Conservation (phyloP, 352 stramenopile species). For the Phytophthora crassamura region DNA sequence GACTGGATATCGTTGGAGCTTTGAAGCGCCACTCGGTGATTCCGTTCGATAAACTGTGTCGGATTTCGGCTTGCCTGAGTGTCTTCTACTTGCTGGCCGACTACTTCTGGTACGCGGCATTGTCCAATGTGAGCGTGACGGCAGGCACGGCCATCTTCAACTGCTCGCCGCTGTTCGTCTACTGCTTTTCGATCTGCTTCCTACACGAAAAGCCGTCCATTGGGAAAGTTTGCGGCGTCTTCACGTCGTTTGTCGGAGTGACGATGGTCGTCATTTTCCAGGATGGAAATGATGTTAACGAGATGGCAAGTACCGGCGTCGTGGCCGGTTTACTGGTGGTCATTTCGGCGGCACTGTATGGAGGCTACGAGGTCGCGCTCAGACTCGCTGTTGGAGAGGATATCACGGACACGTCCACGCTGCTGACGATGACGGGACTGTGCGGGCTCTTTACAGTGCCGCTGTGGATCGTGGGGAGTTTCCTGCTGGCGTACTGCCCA, state of each 20-base stretch:
- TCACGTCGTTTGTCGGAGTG: conserved; percentile 54
- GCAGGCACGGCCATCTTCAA: conserved; percentile 64
- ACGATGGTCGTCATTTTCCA: conserved; percentile 58
- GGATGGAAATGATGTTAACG: conserved; percentile 30
- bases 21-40: conserved; percentile 48
- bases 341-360: conserved; percentile 54
- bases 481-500: conserved; percentile 41
- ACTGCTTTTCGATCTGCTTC: conserved; percentile 74
- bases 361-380: conserved; percentile 58
- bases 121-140: conserved; percentile 53
- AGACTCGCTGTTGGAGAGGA: conserved; percentile 43
- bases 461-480: conserved; percentile 53
- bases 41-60: conserved; percentile 35
- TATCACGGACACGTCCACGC: conserved; percentile 54
- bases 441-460: conserved; percentile 56
- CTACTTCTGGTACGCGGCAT: conserved; percentile 67
- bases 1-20: conserved; percentile 24
- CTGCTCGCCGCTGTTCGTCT: conserved; percentile 68
- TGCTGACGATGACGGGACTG: conserved; percentile 55
- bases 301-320: conserved; percentile 41
- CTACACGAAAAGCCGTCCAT: conserved; percentile 46
- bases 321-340: conserved; percentile 54
- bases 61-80: conserved; percentile 48
- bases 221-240: conserved; percentile 51
- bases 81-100: conserved; percentile 56